Evolutionary conservation across 1,139 yeast genomes (phyloP), one percentile per base, ranked within the genome.

Genomic region (Magnusiomyces magnusii): DNA sequence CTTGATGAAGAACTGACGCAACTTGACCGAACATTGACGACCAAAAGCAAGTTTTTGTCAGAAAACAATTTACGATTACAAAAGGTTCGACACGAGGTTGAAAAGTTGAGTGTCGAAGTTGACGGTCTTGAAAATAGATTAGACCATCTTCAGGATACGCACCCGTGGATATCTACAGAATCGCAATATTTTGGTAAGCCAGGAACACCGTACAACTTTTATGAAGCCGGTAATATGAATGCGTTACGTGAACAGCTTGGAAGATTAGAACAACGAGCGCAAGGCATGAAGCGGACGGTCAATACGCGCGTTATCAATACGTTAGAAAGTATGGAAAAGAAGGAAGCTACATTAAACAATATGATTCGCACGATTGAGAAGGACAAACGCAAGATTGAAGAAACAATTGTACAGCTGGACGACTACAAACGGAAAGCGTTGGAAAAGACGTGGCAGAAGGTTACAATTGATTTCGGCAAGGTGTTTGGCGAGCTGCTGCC

Each of bases 311-410:
- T 93, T 63, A 89, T 92, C 92, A 85, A 86, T 67, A 88, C 91
- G 90, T 90, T 95, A 65, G 98, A 92, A 67, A 88, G 86, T 64
- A 96, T 91, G 24, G 97, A 92, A 70, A 88, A 87, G 78, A 90
- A 91, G 69, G 98, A 92, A 70, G 73, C 79, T 1, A 80, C 93
- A 9, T 78, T 95, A 66, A 85, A 83, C 66, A 81, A 82, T 9
- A 91, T 90, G 92, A 86, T 95, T 61, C 81, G 80, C 59, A 91
- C 96, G 2, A 91, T 95, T 66, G 96, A 88, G 68, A 88, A 85
- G 71, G 99, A 95, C 73, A 91, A 92, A 72, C 75, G 83, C 23
- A 93, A 93, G 76, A 93, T 95, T 66, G 93, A 87, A 65, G 91
- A 88, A 64, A 92, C 98, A 0, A 86, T 93, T 55, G 80, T 78